Percentiles rank a stretch among this genome's conserved stretches.
These are phyloP conservation scores for Macrolepiota fuliginosa DNA, from an alignment of 768 basidiomycete genomes.

Conservation along the genomic window DNA sequence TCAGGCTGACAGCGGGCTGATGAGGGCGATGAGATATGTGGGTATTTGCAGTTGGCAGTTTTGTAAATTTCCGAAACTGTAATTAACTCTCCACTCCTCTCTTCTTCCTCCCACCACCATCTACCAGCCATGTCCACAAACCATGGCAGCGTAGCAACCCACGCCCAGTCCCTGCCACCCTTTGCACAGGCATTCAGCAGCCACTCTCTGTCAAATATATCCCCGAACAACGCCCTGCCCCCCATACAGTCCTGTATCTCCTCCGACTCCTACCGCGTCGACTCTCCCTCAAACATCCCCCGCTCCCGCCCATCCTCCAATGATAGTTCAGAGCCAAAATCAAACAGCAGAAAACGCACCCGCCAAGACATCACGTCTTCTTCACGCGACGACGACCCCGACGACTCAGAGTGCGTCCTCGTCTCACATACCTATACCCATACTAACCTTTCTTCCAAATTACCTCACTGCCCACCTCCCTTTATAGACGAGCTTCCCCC, in stretches of 20 bases:
- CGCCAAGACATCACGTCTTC: constrained; percentile 35
- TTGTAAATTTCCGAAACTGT: background rate
- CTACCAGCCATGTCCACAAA: constrained; percentile 40
- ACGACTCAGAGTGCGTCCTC: constrained; percentile 46
- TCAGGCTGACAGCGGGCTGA: constrained; percentile 11
- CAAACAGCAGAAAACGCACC: constrained; percentile 41
- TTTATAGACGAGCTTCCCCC: constrained; percentile 42
- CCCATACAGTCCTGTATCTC: constrained; percentile 54
- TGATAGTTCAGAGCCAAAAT: constrained; percentile 24
- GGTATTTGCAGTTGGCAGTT: background rate
- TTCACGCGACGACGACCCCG: constrained; percentile 33
- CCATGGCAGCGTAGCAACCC: constrained; percentile 40
- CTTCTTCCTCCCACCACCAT: constrained; percentile 13
- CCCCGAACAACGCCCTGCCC: constrained; percentile 57
- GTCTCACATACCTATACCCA: constrained; percentile 17
- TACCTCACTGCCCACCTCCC: constrained; percentile 7
- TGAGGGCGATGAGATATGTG: constrained; percentile 1
- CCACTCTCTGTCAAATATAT: constrained; percentile 50
- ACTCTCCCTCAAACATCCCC: constrained; percentile 24
- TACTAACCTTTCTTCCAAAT: constrained; percentile 8
- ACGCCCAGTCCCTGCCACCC: constrained; percentile 68
- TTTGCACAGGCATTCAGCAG: constrained; percentile 74
- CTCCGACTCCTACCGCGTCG: constrained; percentile 32
- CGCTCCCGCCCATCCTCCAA: constrained; percentile 27
- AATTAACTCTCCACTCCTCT: constrained; percentile 13